These are phyloP conservation scores for Chalciporus sp. DNA, from an alignment of 1,284 basidiomycete species.

Conservation along the genomic window DNA sequence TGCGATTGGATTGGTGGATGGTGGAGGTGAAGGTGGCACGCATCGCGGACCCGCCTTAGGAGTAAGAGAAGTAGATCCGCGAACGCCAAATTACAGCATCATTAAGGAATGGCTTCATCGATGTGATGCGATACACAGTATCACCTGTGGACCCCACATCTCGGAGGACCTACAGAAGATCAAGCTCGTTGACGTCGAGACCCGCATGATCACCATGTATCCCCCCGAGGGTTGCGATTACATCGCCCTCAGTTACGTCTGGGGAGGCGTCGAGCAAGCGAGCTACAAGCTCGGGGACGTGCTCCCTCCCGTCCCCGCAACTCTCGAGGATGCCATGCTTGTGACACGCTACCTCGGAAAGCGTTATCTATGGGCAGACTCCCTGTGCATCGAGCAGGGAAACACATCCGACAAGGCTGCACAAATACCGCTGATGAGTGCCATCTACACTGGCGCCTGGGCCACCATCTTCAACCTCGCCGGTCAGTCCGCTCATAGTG, in stretches of 20 bases:
- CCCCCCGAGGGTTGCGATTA: conserved; percentile 8
- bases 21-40: neutral
- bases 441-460: conserved; percentile 18
- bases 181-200: conserved; percentile 15
- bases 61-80: conserved; percentile 4
- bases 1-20: conserved; percentile 6
- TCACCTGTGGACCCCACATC: conserved; percentile 4
- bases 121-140: conserved; percentile 9
- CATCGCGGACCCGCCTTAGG: neutral
- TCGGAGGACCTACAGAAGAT: conserved; percentile 9
- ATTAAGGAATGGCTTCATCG: conserved; percentile 13
- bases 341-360: conserved; percentile 15
- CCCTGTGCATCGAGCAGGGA: conserved; percentile 21
- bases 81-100: conserved; percentile 1
- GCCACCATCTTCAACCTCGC: conserved; percentile 14
- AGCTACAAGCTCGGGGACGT: conserved; percentile 9
- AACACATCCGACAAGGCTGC: conserved; percentile 8
- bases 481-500: conserved; percentile 7
- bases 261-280: conserved; percentile 17
- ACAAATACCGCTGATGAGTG: conserved; percentile 21
- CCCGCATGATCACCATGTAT: conserved; percentile 13
- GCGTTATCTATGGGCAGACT: conserved; percentile 21
- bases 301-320: conserved; percentile 10
- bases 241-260: conserved; percentile 26
- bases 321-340: conserved; percentile 20